A percentile compares a stretch with the other conserved stretches of the same genome.
phyloP scores from a whole-genome alignment of 2,329 filamentous ascomycete species.

The Rasamsonia emersonii region DNA sequence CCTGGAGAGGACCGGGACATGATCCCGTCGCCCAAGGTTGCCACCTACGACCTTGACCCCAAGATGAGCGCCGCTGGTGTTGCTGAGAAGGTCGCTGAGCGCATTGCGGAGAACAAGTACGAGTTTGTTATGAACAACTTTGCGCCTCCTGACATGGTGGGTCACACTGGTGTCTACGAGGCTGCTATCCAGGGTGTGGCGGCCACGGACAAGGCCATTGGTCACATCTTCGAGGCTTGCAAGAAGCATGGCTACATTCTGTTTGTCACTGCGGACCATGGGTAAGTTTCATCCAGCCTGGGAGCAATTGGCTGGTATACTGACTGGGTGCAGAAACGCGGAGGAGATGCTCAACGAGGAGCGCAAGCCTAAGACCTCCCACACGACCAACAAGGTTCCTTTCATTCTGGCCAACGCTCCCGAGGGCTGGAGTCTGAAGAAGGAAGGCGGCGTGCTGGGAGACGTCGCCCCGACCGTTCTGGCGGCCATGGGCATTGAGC shows the following conservation, averaged over 20 bases:
- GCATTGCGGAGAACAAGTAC: conserved; percentile 74
- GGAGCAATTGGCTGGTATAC: background rate
- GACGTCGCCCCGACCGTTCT: conserved; percentile 95
- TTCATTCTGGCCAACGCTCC: conserved; percentile 98
- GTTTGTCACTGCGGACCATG: conserved; percentile 94
- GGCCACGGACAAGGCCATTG: conserved; percentile 89
- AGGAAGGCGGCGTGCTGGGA: conserved; percentile 80
- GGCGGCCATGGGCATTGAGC: conserved; percentile 78
- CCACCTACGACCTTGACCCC: conserved; percentile 85
- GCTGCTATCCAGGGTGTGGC: conserved; percentile 77
- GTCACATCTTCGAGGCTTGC: conserved; percentile 84
- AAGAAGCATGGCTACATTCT: conserved; percentile 88
- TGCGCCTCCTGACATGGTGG: conserved; percentile 97
- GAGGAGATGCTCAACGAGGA: conserved; percentile 98
- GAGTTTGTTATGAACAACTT: conserved; percentile 99
- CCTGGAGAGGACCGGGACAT: conserved; percentile 85
- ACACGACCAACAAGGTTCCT: conserved; percentile 96
- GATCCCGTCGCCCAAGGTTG: conserved; percentile 87
- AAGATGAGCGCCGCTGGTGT: conserved; percentile 93
- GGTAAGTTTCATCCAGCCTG: conserved; percentile 42
- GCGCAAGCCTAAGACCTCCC: conserved; percentile 93
- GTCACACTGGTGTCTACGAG: conserved; percentile 95
- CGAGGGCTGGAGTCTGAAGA: conserved; percentile 75
- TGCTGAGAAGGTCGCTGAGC: conserved; percentile 80
- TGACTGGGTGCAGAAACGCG: conserved; percentile 54